Conservation (phyloP, 2,329 filamentous ascomycete species). For the Fusarium beomiforme region DNA sequence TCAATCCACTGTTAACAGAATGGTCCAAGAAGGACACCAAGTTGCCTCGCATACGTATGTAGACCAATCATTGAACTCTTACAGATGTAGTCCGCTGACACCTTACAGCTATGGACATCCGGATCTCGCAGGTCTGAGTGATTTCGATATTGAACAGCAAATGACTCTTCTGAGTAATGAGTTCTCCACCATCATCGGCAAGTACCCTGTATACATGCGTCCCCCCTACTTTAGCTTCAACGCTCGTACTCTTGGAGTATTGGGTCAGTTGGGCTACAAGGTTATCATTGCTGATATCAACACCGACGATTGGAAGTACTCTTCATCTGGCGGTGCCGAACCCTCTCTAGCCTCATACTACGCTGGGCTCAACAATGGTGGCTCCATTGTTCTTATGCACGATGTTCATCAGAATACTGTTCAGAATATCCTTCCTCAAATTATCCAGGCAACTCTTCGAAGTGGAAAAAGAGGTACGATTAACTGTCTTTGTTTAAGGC, state of each 20-base stretch:
- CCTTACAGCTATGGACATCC: background rate
- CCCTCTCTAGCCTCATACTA: background rate
- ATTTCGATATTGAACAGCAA: slow-evolving; percentile 16
- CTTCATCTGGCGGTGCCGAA: slow-evolving; percentile 3
- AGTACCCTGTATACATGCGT: slow-evolving; percentile 21
- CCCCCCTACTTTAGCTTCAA: slow-evolving; percentile 25
- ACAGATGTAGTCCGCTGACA: background rate
- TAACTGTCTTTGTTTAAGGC: rapidly evolving
- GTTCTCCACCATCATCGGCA: slow-evolving; percentile 7
- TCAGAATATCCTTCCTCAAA: slow-evolving; percentile 4
- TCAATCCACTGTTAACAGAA: slow-evolving; percentile 1
- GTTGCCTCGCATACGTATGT: slow-evolving; percentile 17
- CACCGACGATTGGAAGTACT: slow-evolving; percentile 19
- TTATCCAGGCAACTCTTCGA: background rate
- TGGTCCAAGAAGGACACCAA: slow-evolving; percentile 14
- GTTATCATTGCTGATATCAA: slow-evolving; percentile 28
- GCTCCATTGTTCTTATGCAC: slow-evolving; percentile 24
- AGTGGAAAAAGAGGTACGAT: slow-evolving; percentile 12
- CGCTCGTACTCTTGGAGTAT: background rate
- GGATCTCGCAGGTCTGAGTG: background rate
- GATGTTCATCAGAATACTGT: slow-evolving; percentile 18
- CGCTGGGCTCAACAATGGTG: background rate
- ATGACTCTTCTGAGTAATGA: slow-evolving; percentile 4
- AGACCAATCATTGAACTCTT: rapidly evolving
- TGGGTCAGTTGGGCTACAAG: slow-evolving; percentile 13